Conservation (phyloP, 108 stramenopile species). For the Nitzschia sp. region DNA sequence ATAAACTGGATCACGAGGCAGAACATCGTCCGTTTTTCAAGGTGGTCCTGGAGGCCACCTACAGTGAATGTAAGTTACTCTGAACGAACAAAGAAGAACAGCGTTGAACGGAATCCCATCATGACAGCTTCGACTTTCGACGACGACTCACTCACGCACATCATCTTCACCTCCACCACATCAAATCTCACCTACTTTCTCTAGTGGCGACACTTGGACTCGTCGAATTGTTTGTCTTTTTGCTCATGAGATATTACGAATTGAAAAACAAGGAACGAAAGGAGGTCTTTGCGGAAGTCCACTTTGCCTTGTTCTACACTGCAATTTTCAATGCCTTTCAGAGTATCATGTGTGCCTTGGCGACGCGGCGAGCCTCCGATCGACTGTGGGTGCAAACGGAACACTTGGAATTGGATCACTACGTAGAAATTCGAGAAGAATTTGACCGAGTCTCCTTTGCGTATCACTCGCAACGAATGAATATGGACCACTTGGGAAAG, state of each 20-base stretch:
- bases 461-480: constrained; percentile 2
- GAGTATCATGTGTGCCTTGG: constrained; percentile 52
- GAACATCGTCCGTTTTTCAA: constrained; percentile 66
- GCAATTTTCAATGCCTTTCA: constrained; percentile 87
- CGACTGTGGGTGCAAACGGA: constrained; percentile 79
- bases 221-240: constrained; percentile 72
- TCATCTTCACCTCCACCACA: no score
- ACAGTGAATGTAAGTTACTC: constrained; percentile 81
- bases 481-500: not conserved
- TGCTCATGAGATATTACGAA: constrained; percentile 58
- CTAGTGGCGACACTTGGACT: constrained; percentile 70
- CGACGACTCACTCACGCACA: not conserved
- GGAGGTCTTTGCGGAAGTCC: constrained; percentile 81
- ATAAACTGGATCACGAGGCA: constrained; percentile 63
- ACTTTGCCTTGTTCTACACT: constrained; percentile 87
- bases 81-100: not conserved
- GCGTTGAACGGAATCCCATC: no score
- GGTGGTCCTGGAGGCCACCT: constrained; percentile 70
- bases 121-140: not conserved
- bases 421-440: constrained; percentile 87
- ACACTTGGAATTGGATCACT: constrained; percentile 82
- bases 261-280: constrained; percentile 56
- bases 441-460: constrained; percentile 59
- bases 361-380: constrained; percentile 51
- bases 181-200: no score